Conservation (phyloP, 768 basidiomycete species). For the Suillus ampliporus region DNA sequence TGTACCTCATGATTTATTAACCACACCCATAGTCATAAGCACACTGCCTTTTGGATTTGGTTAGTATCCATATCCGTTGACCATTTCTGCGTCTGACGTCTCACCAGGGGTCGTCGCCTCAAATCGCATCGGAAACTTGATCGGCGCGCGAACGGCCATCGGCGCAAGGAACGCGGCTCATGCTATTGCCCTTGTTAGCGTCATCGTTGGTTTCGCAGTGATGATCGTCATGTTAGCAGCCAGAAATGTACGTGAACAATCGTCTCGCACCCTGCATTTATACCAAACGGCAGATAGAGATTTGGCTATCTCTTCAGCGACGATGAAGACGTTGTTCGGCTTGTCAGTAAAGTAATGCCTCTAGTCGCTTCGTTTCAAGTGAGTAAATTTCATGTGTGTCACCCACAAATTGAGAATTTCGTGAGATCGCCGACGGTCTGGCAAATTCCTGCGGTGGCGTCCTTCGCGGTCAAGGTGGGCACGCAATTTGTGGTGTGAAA, state of each 20-base stretch:
- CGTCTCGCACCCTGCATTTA: neutral
- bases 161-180: constrained; percentile 66
- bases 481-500: neutral
- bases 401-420: neutral
- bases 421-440: constrained; percentile 57
- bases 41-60: constrained; percentile 80
- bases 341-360: constrained; percentile 58
- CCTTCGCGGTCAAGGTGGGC: constrained; percentile 52
- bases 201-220: constrained; percentile 59
- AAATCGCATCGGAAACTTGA: constrained; percentile 73
- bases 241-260: constrained; percentile 53
- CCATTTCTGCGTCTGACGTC: neutral
- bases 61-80: constrained; percentile 18
- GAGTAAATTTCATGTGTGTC: constrained; percentile 3
- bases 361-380: constrained; percentile 62
- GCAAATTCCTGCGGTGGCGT: constrained; percentile 57
- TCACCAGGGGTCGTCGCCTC: constrained; percentile 67
- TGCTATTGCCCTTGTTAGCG: constrained; percentile 66
- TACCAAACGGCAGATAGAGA: constrained; percentile 35
- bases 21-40: constrained; percentile 55
- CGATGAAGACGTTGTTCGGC: constrained; percentile 54
- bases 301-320: constrained; percentile 76
- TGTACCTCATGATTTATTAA: constrained; percentile 5
- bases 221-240: constrained; percentile 63
- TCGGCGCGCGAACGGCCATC: constrained; percentile 58